Evolutionary conservation across 441 rosid genomes (phyloP).

Genomic region (Omphalea diandra): DNA sequence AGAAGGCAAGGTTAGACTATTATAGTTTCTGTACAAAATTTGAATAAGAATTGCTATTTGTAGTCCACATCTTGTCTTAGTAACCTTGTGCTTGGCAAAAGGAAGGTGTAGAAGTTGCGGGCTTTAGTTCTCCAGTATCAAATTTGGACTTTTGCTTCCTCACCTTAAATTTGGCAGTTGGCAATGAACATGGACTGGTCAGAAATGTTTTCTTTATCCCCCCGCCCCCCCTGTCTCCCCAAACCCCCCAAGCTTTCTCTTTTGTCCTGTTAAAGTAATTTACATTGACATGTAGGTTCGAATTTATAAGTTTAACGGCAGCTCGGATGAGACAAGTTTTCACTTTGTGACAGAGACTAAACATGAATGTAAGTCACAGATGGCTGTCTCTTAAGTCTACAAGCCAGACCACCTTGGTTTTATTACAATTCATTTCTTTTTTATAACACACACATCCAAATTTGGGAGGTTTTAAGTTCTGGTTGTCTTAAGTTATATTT

Average conservation of each 20-base stretch:
- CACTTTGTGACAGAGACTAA: conserved; percentile 44
- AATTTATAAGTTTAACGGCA: conserved; percentile 42
- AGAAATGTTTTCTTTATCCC: conserved; percentile 25
- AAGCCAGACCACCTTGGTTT: background rate
- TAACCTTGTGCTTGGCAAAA: conserved; percentile 35
- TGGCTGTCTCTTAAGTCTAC: conserved; percentile 3
- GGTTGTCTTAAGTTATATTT: conserved; percentile 8
- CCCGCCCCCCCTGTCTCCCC: background rate
- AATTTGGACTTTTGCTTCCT: conserved; percentile 46
- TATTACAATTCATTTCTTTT: conserved; percentile 3
- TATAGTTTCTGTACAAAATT: conserved; percentile 11
- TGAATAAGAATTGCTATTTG: conserved; percentile 6
- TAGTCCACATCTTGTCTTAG: conserved; percentile 14
- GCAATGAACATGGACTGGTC: conserved; percentile 63
- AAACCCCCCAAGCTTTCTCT: too few relatives aligned
- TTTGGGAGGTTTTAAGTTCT: background rate
- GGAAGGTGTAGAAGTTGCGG: conserved; percentile 41
- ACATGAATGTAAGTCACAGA: conserved; percentile 46
- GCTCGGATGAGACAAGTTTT: conserved; percentile 33
- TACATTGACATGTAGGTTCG: conserved; percentile 44
- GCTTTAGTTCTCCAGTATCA: conserved; percentile 48
- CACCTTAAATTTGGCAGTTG: conserved; percentile 61
- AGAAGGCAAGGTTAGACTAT: conserved; percentile 56
- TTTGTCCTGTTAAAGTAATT: too few relatives aligned
- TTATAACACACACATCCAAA: background rate